Conservation (phyloP, 805 yeast species). For the Metschnikowia kunwiensis region DNA sequence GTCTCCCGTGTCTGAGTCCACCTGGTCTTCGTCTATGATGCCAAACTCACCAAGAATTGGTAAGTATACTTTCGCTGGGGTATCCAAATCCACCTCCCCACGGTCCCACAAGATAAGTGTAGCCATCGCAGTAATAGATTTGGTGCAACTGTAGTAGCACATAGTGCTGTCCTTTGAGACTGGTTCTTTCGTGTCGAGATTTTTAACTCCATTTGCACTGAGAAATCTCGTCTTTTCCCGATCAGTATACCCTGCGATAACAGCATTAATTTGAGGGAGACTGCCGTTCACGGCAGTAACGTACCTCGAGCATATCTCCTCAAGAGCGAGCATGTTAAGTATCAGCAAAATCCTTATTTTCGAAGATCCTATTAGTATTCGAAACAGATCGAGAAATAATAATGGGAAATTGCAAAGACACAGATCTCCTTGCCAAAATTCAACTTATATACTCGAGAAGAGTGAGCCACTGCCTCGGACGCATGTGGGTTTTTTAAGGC, state of each 20-base stretch:
- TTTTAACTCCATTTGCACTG: constrained; percentile 14
- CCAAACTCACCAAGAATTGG: constrained; percentile 28
- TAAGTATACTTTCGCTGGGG: constrained; percentile 30
- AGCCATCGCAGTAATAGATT: constrained; percentile 30
- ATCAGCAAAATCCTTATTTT: no score
- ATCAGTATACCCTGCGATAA: constrained; percentile 19
- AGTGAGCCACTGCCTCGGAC: no score
- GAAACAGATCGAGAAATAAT: no score
- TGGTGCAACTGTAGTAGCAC: constrained; percentile 19
- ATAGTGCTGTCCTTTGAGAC: constrained; percentile 11
- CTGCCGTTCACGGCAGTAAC: constrained; percentile 1
- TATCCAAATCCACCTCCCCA: constrained; percentile 32
- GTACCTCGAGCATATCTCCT: constrained; percentile 9
- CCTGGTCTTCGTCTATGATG: constrained; percentile 13
- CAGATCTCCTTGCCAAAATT: no score
- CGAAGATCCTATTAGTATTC: no score
- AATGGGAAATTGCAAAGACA: no score
- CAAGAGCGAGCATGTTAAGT: constrained; percentile 8
- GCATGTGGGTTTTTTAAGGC: no score
- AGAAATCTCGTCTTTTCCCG: constrained; percentile 8
- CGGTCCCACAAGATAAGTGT: constrained; percentile 33
- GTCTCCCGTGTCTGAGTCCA: constrained; percentile 16
- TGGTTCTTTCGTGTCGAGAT: constrained; percentile 10
- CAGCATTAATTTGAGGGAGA: constrained; percentile 11
- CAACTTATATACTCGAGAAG: no score